phyloP scores from a whole-genome alignment of 768 basidiomycete species.

The Mycena sanguinolenta region DNA sequence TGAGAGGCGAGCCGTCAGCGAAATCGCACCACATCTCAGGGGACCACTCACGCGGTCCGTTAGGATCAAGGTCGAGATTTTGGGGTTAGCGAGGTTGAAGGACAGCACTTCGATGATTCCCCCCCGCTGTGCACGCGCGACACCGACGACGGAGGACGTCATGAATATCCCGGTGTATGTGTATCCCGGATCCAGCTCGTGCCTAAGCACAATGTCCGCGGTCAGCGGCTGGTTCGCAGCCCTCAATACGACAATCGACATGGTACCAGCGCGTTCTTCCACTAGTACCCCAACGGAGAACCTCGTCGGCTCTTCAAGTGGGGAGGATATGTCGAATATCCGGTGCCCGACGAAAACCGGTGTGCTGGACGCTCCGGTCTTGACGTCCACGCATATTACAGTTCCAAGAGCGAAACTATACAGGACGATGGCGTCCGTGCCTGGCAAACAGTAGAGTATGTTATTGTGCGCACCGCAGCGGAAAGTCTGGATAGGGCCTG shows the following conservation, averaged over 20 bases:
- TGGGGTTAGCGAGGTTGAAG: conserved; percentile 13
- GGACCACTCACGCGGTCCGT: conserved; percentile 20
- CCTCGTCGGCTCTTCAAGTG: conserved; percentile 15
- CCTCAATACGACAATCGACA: background rate
- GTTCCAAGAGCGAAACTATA: conserved; percentile 9
- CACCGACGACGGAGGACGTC: conserved; percentile 13
- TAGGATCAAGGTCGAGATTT: conserved; percentile 4
- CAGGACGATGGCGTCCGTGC: conserved; percentile 22
- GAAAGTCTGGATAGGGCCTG: conserved; percentile 38
- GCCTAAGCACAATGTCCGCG: background rate
- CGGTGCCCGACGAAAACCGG: conserved; percentile 7
- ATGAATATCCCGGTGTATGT: conserved; percentile 6
- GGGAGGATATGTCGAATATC: conserved; percentile 19
- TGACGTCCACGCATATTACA: conserved; percentile 21
- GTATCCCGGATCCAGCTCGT: background rate
- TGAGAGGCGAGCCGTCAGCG: background rate
- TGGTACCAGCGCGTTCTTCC: background rate
- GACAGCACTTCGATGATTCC: conserved; percentile 21
- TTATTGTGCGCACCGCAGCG: conserved; percentile 7
- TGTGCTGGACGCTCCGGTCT: conserved; percentile 5
- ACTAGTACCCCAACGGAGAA: conserved; percentile 10
- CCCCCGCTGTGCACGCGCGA: background rate
- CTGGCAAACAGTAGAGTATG: conserved; percentile 22
- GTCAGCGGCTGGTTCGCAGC: background rate
- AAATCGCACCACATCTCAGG: background rate